Evolutionary conservation across 768 basidiomycete genomes (phyloP), one percentile per base, ranked within the genome.

Genomic region (Boletus speciosus): DNA sequence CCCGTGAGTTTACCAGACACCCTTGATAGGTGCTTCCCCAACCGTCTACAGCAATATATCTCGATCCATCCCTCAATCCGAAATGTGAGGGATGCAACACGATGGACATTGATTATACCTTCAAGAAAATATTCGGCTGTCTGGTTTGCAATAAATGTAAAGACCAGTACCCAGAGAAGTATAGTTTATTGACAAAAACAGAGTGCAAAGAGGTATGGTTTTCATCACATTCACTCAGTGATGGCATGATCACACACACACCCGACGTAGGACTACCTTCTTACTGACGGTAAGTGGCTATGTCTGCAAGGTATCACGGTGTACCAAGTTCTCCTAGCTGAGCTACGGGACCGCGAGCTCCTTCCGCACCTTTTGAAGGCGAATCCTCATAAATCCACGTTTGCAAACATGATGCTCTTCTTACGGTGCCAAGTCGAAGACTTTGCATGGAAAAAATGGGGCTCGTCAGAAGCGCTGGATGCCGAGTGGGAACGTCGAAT

Each of bases 371-470:
- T 96, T 25, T 79, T 98, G 53, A 93, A 95, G 66, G 89, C 92
- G 19, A 98, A 98, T 68, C 95, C 93, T 4, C 94, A 97, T 74
- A 88, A 90, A 59, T 89, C 93, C 11, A 95, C 92, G 0, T 98
- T 90, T 66, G 90, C 90, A 35, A 99, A 98, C 76, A 98, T 98
- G 97, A 98, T 98, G 97, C 79, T 99, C 21, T 98, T 90, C 73
- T 78, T 98, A 5, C 85, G 97, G 34, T 88, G 77, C 65, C 96
- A 98, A 69, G 92, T 97, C 2, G 97, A 99, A 69, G 90, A 86
- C 42, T 98, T 95, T 71, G 96, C 97, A 5, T 97, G 88, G 88
- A 86, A 90, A 67, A 99, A 99, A 72, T 99, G 97, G 97, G 95
- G 93, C 0, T 90, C 93, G 1, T 80, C 91, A 9, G 94, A 97